Conservation (phyloP, 2,329 filamentous ascomycete species). For the Thielaviopsis ethacetica region DNA sequence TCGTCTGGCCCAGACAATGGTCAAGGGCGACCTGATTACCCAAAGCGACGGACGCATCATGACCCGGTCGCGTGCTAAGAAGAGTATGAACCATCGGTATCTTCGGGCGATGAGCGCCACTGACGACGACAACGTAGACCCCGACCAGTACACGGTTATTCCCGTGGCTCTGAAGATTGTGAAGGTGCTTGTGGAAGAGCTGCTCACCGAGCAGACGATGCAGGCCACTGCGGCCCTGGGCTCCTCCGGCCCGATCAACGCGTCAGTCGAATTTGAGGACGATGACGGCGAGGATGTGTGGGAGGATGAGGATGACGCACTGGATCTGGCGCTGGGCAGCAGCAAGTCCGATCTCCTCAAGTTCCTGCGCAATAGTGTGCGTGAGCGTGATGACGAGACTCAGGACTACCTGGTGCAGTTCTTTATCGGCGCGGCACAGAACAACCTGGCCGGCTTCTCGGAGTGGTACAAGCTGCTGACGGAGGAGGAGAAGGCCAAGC, state of each 20-base stretch:
- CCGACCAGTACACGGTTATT: constrained; percentile 77
- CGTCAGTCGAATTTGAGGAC: constrained; percentile 34
- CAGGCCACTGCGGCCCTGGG: constrained; percentile 43
- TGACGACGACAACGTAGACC: constrained; percentile 35
- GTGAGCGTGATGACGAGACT: constrained; percentile 77
- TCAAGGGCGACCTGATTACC: constrained; percentile 84
- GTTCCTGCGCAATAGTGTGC: constrained; percentile 43
- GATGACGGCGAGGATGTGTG: constrained; percentile 54
- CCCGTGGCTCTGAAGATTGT: constrained; percentile 85
- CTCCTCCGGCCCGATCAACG: constrained; percentile 43
- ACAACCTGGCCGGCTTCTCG: constrained; percentile 39
- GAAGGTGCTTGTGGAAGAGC: constrained; percentile 87
- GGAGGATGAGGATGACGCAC: constrained; percentile 81
- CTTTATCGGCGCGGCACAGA: constrained; percentile 46
- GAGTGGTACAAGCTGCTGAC: constrained; percentile 39
- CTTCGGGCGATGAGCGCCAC: constrained; percentile 6
- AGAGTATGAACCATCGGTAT: constrained; percentile 37
- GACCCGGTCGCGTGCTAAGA: constrained; percentile 78
- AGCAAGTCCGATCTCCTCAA: constrained; percentile 69
- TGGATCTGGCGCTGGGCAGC: constrained; percentile 49
- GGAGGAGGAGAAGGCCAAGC: constrained; percentile 39
- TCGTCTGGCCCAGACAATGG: constrained; percentile 60
- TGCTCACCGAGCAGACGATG: constrained; percentile 62
- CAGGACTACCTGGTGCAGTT: constrained; percentile 72
- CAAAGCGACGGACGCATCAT: constrained; percentile 69